Base-by-base conservation (phyloP, 2,329 filamentous ascomycete genomes). In the Stemphylium lycopersici region DNA sequence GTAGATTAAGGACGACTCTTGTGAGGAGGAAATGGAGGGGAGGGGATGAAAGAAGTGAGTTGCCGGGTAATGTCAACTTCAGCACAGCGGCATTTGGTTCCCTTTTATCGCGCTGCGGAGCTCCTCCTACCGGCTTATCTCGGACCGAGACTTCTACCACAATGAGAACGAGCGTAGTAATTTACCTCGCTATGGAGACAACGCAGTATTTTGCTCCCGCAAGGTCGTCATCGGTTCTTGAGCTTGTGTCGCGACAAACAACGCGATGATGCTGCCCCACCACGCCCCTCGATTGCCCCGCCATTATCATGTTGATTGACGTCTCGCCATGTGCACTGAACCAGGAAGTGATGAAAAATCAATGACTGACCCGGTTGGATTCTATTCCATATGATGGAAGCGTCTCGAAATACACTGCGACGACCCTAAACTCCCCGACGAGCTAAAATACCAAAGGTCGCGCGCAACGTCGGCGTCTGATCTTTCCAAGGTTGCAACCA, bases 41-140 rank as follows among this genome's bases (percentile, higher is more conserved):
- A 31, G 18, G 29, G 36, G 42, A 52, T 4, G 26, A 44, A 33
- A 11, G 8, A 37, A 34, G 5, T 29, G 29, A 18, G 29, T 20
- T 18, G 50, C 26, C 45, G 48, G 50, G 34, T 31, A 56, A 48
- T 42, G 16, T 31, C 34, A 32, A 34, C 48, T 50, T 12, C 31
- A 18, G 45, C 44, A 54, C 48, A 55, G 57, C 59, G 67, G 66
- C 61, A 26, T 56, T 57, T 54, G 55, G 39, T 51, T 37, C 22
- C 55, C 41, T 55, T 64, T 63, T 62, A 63, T 57, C 59, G 50
- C 40, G 43, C 52, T 33, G 48, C 53, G 60, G 50, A 48, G 47
- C 55, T 52, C 44, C 36, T 48, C 44, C 38, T 40, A 37, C 55
- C 65, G 64, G 65, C 42, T 31, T 53, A 66, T 59, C 58, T 65